Evolutionary conservation across 2,329 filamentous ascomycete species (phyloP), one percentile per base, ranked within the genome.

Genomic region (Colletotrichum nymphaeae): DNA sequence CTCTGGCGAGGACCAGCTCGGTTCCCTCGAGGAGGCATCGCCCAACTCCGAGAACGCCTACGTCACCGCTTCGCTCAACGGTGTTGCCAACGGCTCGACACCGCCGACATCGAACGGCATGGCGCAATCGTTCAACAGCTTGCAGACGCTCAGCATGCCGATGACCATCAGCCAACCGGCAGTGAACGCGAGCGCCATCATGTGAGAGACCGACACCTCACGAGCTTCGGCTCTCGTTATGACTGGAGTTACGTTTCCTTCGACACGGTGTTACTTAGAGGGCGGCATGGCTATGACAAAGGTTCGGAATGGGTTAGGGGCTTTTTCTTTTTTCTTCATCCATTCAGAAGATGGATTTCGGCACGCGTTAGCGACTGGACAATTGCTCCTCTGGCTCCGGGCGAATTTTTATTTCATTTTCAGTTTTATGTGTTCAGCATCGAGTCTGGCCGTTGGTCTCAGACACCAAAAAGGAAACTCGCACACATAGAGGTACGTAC

Each of bases 1-100:
- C 78, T 92, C 91, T 46, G 94, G 96, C 74, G 95, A 97, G 76
- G 94, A 97, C 77, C 93, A 95, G 35, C 91, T 96, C 68, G 93
- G 93, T 65, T 93, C 94, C 52, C 89, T 95, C 32, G 94, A 95
- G 75, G 93, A 95, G 76, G 91, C 93, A 22, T 95, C 93, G 14
- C 93, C 94, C 19, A 91, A 89, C 60, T 94, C 93, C 0, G 91
- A 93, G 76, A 86, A 88, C 76, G 90, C 90, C 67, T 94, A 93
- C 80, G 81, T 89, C 57, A 82, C 88, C 6, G 80, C 84, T 5
- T 89, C 88, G 1, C 82, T 92, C 14, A 87, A 87, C 75, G 83
- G 84, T 24, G 80, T 85, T 30, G 80, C 83, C 49, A 82, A 83
- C 75, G 79, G 78, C 73, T 73, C 70, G 30, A 74, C 67, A 66